phyloP scores from a whole-genome alignment of 805 yeast species.

The Cyberlindnera euphorbiiphila region DNA sequence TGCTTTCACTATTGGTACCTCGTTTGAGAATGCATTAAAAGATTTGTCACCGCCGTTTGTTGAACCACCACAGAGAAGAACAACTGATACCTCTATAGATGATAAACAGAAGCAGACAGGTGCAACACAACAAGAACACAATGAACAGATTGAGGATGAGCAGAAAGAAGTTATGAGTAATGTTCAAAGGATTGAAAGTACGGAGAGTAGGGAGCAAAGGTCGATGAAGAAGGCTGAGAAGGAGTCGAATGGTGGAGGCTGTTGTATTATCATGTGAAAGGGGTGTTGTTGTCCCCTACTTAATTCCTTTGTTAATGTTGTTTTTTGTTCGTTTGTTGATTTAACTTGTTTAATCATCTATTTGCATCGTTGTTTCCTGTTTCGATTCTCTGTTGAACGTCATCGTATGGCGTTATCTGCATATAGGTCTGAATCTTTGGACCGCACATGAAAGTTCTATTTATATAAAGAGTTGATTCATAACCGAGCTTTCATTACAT shows the following conservation, averaged over 20 bases:
- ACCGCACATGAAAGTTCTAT: too few relatives aligned
- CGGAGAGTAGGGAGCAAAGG: too few relatives aligned
- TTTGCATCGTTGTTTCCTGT: too few relatives aligned
- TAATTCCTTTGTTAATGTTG: neutral
- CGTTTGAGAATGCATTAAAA: slow-evolving; percentile 4
- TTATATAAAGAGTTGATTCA: too few relatives aligned
- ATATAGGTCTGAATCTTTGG: too few relatives aligned
- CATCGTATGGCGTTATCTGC: too few relatives aligned
- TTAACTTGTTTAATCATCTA: too few relatives aligned
- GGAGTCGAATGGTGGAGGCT: slow-evolving; percentile 3
- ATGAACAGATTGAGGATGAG: neutral
- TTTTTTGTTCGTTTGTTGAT: neutral
- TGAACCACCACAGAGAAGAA: too few relatives aligned
- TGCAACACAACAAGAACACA: neutral
- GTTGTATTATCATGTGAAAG: slow-evolving; percentile 12
- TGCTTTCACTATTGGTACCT: slow-evolving; percentile 16
- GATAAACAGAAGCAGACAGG: neutral
- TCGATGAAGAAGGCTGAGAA: neutral
- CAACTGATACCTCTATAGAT: too few relatives aligned
- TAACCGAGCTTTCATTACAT: too few relatives aligned
- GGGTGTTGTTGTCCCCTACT: neutral
- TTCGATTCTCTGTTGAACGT: too few relatives aligned
- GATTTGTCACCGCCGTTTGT: too few relatives aligned
- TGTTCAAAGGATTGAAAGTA: neutral
- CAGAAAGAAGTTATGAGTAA: neutral